Evolutionary conservation across 495 filamentous ascomycete species (phyloP), one percentile per base, ranked within the genome.

Genomic region (Zalerion maritima): DNA sequence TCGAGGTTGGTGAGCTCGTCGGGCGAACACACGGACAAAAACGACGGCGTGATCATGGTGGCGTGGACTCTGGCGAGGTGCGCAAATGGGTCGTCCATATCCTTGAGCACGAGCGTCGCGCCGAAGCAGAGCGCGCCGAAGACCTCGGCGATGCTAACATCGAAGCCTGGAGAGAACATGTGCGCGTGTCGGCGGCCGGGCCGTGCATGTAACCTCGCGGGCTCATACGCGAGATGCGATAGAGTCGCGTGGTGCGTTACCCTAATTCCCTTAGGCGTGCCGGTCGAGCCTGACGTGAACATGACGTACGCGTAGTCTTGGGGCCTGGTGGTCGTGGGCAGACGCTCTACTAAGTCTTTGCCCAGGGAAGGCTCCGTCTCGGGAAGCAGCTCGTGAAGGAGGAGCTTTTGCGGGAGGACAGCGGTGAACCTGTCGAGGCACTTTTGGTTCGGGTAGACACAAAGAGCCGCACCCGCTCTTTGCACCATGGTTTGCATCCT

Each of bases 211-310:
- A 36, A 29, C 16, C 24, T 38, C 9, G 24, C 24, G 7, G 27
- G 24, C 21, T 28, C 25, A 20, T 31, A 28, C 5, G 19, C n/a
- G 4, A 35, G 27, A 24, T 27, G 28, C 24, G n/a, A 7, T 5
- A 31, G 26, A 23, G 25, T 16, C 19, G 4, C 19, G 24, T 2
- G 7, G 16, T 13, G 24, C 15, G 3, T 19, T 14, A 31, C 20
- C 14, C 2, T 10, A 12, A 18, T 24, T 21, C 38, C 43, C 36
- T 46, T 46, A 12, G 45, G 42, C 16, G 27, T 24, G 9, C 42
- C 42, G n/a, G 37, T 48, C 8, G 35, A 36, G 9, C 45, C 45
- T 4, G 45, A 48, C 3, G 45, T 48, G 27, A 45, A 48, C 14
- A 40, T 31, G 3, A 45, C 19, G 25, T 45, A 48, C 21, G 35